A percentile compares a stretch with the other conserved stretches of the same genome.
Evolutionary conservation across 1,284 basidiomycete genomes (phyloP).

Genomic region (Spongispora temasekensis): DNA sequence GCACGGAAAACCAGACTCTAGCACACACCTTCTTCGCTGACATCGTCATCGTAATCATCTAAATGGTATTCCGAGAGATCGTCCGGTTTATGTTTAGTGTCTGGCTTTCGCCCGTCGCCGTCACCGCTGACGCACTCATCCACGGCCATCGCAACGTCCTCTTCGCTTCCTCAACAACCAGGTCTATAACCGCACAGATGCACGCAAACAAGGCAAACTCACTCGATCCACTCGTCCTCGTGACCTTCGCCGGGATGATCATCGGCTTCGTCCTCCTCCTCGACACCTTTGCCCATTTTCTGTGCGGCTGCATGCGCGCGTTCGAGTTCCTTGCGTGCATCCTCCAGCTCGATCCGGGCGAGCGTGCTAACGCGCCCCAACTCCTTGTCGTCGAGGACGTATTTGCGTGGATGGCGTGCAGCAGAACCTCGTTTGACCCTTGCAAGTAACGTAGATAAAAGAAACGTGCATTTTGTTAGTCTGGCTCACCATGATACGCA

Average conservation of each 20-base stretch:
- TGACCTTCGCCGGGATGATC: slow-evolving; percentile 50
- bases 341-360: slow-evolving; percentile 86
- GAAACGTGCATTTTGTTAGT: background rate
- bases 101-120: slow-evolving; percentile 39
- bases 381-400: slow-evolving; percentile 90
- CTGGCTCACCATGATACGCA: slow-evolving; percentile 46
- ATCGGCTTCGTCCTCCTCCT: slow-evolving; percentile 61
- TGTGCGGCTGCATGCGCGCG: slow-evolving; percentile 78
- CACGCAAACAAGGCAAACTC: slow-evolving; percentile 42
- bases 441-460: slow-evolving; percentile 11
- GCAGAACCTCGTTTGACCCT: slow-evolving; percentile 89
- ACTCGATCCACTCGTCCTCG: slow-evolving; percentile 82
- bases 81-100: slow-evolving; percentile 52
- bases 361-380: slow-evolving; percentile 88
- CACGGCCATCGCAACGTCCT: slow-evolving; percentile 65
- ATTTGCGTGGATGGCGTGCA: slow-evolving; percentile 79
- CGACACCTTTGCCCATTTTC: slow-evolving; percentile 63
- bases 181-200: slow-evolving; percentile 25
- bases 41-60: slow-evolving; percentile 90
- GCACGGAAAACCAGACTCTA: background rate
- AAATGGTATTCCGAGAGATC: slow-evolving; percentile 92
- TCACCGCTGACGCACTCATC: slow-evolving; percentile 62
- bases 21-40: slow-evolving; percentile 51
- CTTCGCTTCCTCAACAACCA: slow-evolving; percentile 46
- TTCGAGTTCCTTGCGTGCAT: slow-evolving; percentile 85